Evolutionary conservation across 768 basidiomycete species (phyloP).

Genomic region (Naganishia vishniacii): DNA sequence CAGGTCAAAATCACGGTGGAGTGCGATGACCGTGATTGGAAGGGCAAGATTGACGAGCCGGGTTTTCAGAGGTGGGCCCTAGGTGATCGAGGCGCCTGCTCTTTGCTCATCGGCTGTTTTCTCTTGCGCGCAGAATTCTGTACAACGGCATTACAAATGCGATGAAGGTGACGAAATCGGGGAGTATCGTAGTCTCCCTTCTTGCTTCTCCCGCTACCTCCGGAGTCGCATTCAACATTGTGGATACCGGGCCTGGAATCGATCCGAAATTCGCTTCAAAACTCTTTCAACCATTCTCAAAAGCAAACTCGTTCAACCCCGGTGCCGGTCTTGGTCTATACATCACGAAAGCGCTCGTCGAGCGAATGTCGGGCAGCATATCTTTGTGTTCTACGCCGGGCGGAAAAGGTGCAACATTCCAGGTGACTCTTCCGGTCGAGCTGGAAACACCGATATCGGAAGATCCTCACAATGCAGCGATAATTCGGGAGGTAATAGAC

Average conservation of each 20-base stretch:
- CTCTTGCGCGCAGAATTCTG: conserved; percentile 28
- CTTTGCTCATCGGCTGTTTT: neutral
- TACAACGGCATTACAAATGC: conserved; percentile 39
- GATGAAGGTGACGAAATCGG: conserved; percentile 30
- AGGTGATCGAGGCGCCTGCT: no score
- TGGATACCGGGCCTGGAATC: conserved; percentile 35
- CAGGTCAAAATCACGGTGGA: conserved; percentile 1
- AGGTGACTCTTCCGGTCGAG: conserved; percentile 28
- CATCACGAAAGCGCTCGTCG: conserved; percentile 33
- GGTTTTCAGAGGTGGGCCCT: conserved; percentile 8
- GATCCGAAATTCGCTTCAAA: conserved; percentile 22
- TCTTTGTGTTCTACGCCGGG: conserved; percentile 20
- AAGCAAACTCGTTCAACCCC: conserved; percentile 30
- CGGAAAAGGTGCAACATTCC: conserved; percentile 30
- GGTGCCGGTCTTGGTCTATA: conserved; percentile 41
- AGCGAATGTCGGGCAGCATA: conserved; percentile 33
- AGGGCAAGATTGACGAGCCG: neutral
- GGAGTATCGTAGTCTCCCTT: conserved; percentile 28
- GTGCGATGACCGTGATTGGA: neutral
- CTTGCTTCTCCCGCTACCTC: neutral
- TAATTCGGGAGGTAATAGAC: neutral
- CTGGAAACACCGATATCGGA: conserved; percentile 4
- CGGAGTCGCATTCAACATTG: conserved; percentile 24
- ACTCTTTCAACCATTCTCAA: conserved; percentile 38
- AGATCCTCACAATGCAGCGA: neutral